Evolutionary conservation across 306 rosid species (phyloP).

Genomic region (Cyclanthera cordifolia): DNA sequence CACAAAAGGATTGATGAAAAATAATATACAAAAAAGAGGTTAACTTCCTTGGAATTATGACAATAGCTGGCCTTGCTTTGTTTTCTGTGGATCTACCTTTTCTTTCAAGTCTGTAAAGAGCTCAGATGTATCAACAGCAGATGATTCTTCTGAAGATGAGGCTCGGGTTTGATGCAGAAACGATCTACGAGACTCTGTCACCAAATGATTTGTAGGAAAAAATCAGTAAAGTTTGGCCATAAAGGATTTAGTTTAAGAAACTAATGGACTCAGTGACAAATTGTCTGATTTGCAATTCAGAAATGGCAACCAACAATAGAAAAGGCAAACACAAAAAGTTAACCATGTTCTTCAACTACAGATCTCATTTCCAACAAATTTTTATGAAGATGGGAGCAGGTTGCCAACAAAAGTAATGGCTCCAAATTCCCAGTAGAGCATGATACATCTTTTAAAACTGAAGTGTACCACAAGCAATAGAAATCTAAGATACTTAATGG

Average conservation of each 20-base stretch:
- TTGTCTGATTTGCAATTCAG: not conserved
- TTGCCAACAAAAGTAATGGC: not conserved
- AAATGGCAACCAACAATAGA: not conserved
- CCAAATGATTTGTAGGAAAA: not conserved
- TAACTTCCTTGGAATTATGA: not conserved
- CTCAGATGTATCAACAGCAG: constrained; percentile 57
- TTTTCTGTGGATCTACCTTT: constrained; percentile 37
- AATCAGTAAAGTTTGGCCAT: not conserved
- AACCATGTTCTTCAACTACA: not conserved
- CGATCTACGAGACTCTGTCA: constrained; percentile 42
- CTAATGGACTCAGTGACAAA: not conserved
- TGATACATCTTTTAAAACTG: not conserved
- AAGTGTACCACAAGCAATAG: not conserved
- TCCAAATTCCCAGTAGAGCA: not conserved
- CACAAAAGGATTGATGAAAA: constrained; percentile 6
- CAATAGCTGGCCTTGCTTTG: not conserved
- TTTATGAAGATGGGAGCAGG: too few relatives aligned
- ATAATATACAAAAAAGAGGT: constrained; percentile 10
- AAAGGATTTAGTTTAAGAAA: not conserved
- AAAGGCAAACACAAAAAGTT: not conserved
- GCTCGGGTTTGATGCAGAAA: constrained; percentile 55
- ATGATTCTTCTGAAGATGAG: constrained; percentile 74
- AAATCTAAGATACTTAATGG: not conserved
- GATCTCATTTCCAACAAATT: not conserved
- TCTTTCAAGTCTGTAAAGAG: constrained; percentile 75